These are phyloP conservation scores for Incumbomyces delicatus DNA, from an alignment of 2,329 filamentous ascomycete species.

Conservation along the genomic window DNA sequence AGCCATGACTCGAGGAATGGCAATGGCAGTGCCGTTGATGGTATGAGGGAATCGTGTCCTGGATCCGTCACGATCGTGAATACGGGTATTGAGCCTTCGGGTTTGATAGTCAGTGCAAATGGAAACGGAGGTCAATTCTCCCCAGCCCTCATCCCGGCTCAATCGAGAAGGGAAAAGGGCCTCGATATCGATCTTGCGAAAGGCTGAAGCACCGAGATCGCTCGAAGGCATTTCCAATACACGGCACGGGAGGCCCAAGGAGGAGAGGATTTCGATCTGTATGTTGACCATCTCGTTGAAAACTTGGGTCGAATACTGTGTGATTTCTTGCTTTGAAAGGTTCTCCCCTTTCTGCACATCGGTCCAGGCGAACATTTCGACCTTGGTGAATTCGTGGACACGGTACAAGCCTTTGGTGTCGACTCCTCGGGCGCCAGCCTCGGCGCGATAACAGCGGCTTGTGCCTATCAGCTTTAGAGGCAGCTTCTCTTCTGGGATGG, in stretches of 20 bases:
- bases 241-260: constrained; percentile 72
- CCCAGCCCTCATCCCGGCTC: constrained; percentile 60
- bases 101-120: constrained; percentile 94
- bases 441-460: constrained; percentile 89
- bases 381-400: constrained; percentile 97
- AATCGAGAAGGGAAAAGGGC: constrained; percentile 78
- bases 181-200: constrained; percentile 85
- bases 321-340: constrained; percentile 10
- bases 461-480: constrained; percentile 73
- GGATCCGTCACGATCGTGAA: constrained; percentile 43
- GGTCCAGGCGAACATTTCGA: constrained; percentile 95
- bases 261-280: constrained; percentile 71
- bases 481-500: constrained; percentile 54
- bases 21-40: constrained; percentile 86
- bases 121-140: constrained; percentile 82
- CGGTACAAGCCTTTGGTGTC: constrained; percentile 93
- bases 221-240: constrained; percentile 84
- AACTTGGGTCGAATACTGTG: constrained; percentile 34
- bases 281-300: constrained; percentile 82
- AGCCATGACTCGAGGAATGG: constrained; percentile 79
- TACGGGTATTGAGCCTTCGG: constrained; percentile 66
- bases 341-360: constrained; percentile 39
- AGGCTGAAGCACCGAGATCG: constrained; percentile 82
- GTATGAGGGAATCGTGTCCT: constrained; percentile 72
- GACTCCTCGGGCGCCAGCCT: constrained; percentile 79